These are phyloP conservation scores for Vigna angularis DNA, from an alignment of 306 rosid species.

Conservation along the genomic window DNA sequence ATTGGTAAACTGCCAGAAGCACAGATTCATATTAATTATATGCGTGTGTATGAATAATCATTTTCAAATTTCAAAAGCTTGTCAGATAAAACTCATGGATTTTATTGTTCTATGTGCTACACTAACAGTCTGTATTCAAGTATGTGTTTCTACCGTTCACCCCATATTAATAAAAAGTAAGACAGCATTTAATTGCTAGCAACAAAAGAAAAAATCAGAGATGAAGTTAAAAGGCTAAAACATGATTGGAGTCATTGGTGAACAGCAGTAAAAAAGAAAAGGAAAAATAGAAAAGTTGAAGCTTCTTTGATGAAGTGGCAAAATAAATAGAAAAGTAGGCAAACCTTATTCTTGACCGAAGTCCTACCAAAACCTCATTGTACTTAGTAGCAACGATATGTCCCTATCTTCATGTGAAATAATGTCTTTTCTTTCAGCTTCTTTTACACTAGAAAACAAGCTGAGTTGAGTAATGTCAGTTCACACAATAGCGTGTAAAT, in stretches of 20 bases:
- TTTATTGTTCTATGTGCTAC: neutral
- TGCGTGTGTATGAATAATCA: neutral
- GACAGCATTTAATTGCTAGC: conserved; percentile 3
- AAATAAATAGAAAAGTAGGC: conserved; percentile 38
- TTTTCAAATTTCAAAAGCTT: neutral
- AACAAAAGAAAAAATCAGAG: neutral
- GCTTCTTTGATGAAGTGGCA: conserved; percentile 28
- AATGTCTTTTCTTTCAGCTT: conserved; percentile 46
- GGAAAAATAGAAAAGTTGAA: conserved; percentile 1
- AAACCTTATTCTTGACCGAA: conserved; percentile 34
- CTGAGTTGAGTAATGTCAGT: conserved; percentile 32
- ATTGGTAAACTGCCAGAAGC: too few species aligned
- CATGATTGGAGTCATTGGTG: conserved; percentile 33
- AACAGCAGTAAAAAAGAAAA: neutral
- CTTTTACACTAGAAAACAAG: conserved; percentile 52
- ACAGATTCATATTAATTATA: neutral
- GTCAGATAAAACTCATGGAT: neutral
- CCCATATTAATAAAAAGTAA: neutral
- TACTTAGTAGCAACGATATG: conserved; percentile 42
- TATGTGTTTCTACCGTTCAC: neutral
- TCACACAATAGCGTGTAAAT: conserved; percentile 51
- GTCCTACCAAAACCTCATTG: conserved; percentile 27
- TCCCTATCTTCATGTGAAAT: conserved; percentile 56
- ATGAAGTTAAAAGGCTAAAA: conserved; percentile 2
- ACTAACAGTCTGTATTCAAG: neutral